A percentile compares a stretch with the other conserved stretches of the same genome.
Evolutionary conservation across 2,329 filamentous ascomycete species (phyloP).

Genomic region (Chrysosporium keratinophilum): DNA sequence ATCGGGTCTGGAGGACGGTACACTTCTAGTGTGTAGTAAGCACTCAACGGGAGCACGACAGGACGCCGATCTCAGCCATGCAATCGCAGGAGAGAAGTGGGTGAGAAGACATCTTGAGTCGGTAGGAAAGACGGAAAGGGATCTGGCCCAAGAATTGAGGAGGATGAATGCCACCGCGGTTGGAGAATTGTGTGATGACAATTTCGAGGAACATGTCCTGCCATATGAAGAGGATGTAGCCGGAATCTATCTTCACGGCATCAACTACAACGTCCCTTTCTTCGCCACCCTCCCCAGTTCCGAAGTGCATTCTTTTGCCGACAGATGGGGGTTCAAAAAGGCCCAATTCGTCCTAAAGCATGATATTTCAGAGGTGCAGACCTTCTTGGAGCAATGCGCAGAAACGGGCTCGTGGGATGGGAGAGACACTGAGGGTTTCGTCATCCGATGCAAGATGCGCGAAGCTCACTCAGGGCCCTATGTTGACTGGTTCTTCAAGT

Average conservation of each 20-base stretch:
- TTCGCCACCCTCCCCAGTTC: conserved; percentile 78
- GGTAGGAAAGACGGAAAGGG: conserved; percentile 65
- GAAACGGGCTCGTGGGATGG: conserved; percentile 84
- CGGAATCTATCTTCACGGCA: conserved; percentile 87
- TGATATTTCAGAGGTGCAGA: conserved; percentile 61
- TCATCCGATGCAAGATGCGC: conserved; percentile 72
- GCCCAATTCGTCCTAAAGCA: conserved; percentile 70
- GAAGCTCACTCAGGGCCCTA: conserved; percentile 45
- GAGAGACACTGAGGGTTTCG: conserved; percentile 91
- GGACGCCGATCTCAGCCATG: conserved; percentile 67
- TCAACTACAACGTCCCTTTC: conserved; percentile 88
- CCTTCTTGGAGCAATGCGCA: conserved; percentile 72
- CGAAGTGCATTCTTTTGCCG: conserved; percentile 80
- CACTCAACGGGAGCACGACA: conserved; percentile 79
- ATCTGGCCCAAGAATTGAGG: conserved; percentile 66
- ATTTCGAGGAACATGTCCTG: conserved; percentile 92
- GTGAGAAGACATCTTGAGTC: conserved; percentile 67
- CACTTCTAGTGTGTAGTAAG: conserved; percentile 94
- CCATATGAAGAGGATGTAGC: conserved; percentile 73
- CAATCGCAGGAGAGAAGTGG: conserved; percentile 69
- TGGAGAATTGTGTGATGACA: conserved; percentile 90
- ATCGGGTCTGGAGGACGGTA: conserved; percentile 77
- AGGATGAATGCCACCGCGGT: conserved; percentile 85
- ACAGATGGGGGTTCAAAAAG: conserved; percentile 88
- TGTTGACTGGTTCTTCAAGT: conserved; percentile 99